A percentile compares a stretch with the other conserved stretches of the same genome.
These are phyloP conservation scores for Leccinum subrobustum DNA, from an alignment of 1,284 basidiomycete genomes.

Conservation along the genomic window DNA sequence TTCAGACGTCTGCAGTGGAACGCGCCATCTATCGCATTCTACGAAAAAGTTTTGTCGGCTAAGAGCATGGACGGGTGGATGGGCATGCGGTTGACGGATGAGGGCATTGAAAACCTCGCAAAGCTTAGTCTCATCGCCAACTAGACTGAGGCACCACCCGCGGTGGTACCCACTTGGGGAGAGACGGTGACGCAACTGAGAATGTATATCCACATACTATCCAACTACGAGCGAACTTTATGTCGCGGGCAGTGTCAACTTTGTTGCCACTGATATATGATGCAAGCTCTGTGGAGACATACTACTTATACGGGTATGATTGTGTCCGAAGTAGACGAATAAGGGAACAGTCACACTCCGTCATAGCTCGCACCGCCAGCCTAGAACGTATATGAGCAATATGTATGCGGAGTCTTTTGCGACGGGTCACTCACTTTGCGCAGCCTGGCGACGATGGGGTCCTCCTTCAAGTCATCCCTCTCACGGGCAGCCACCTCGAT, in stretches of 20 bases:
- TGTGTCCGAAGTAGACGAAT: constrained; percentile 12
- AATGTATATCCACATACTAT: constrained; percentile 4
- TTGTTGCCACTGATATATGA: constrained; percentile 25
- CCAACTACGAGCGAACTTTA: constrained; percentile 2
- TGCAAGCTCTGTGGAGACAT: constrained; percentile 12
- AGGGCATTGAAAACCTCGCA: constrained; percentile 61
- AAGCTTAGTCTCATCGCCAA: constrained; percentile 35
- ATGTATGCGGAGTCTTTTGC: constrained; percentile 3
- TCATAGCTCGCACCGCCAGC: constrained; percentile 83
- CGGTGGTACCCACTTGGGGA: constrained; percentile 5
- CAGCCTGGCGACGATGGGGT: constrained; percentile 67
- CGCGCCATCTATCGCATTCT: constrained; percentile 87
- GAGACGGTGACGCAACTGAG: background rate
- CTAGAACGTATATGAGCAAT: constrained; percentile 36
- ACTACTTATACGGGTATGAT: constrained; percentile 11
- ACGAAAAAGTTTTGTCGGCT: constrained; percentile 78
- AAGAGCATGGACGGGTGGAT: constrained; percentile 82
- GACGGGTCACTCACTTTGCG: constrained; percentile 61
- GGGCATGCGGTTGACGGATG: constrained; percentile 83
- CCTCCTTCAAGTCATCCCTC: constrained; percentile 80
- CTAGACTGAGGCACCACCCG: constrained; percentile 12
- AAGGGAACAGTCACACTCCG: constrained; percentile 51
- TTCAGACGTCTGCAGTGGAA: constrained; percentile 69
- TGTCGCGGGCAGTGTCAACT: constrained; percentile 21
- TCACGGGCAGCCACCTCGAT: constrained; percentile 84